Percentiles rank a stretch among this genome's conserved stretches.
Conservation (phyloP, 2,329 filamentous ascomycete species). For the Exophiala mesophila region DNA sequence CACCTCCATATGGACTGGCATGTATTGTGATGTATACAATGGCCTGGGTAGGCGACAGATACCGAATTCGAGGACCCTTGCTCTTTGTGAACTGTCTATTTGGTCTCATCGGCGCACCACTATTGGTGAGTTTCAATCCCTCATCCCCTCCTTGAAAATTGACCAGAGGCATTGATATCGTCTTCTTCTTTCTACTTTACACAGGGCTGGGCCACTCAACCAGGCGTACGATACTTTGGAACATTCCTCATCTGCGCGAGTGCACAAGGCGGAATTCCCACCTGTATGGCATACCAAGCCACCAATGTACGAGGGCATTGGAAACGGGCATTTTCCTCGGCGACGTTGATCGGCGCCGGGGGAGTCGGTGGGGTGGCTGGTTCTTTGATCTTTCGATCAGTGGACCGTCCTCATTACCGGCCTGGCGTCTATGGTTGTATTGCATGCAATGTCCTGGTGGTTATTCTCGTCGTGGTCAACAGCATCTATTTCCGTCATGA, state of each 20-base stretch:
- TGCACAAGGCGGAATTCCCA: constrained; percentile 69
- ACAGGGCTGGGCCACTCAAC: constrained; percentile 55
- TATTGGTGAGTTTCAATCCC: neutral
- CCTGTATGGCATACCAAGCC: constrained; percentile 70
- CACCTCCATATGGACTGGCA: constrained; percentile 64
- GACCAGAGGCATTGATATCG: neutral
- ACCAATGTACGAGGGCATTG: constrained; percentile 85
- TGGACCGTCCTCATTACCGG: constrained; percentile 31
- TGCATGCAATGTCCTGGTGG: constrained; percentile 53
- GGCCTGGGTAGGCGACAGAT: constrained; percentile 63
- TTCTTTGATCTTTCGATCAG: constrained; percentile 60
- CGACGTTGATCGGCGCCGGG: constrained; percentile 60
- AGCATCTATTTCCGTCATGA: constrained; percentile 50
- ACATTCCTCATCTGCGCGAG: constrained; percentile 71
- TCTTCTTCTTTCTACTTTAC: neutral
- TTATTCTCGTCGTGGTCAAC: constrained; percentile 49
- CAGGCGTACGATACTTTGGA: constrained; percentile 63
- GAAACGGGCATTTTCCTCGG: constrained; percentile 75
- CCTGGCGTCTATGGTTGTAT: constrained; percentile 34
- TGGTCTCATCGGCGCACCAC: neutral
- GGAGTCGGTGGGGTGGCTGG: constrained; percentile 69
- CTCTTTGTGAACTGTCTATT: constrained; percentile 62
- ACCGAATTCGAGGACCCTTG: constrained; percentile 60
- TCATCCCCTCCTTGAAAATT: neutral
- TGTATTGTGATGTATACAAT: constrained; percentile 54